Evolutionary conservation across 371 early-diverging fungal species (phyloP).

Genomic region (Entomophthora muscae): DNA sequence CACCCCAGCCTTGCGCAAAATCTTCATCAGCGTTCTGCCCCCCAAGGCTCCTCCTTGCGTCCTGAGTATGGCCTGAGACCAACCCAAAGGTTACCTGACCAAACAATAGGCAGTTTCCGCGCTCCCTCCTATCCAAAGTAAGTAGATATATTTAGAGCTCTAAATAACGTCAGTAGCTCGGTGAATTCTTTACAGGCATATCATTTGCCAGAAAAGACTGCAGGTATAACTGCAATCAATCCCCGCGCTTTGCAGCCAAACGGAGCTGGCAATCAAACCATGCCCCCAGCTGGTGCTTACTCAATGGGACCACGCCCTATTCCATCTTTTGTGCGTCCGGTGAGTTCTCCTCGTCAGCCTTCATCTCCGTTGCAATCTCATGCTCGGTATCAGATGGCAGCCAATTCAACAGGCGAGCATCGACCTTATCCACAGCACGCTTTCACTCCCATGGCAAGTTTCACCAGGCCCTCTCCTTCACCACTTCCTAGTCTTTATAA

Average conservation of each 20-base stretch:
- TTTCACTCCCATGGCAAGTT: no score
- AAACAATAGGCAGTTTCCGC: background rate
- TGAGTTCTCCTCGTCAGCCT: background rate
- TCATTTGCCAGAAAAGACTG: background rate
- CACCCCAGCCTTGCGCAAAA: background rate
- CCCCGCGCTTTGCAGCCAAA: background rate
- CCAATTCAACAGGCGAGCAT: no score
- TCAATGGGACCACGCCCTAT: background rate
- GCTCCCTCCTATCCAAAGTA: background rate
- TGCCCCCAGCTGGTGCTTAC: background rate
- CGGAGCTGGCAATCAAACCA: background rate
- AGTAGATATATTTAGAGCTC: background rate
- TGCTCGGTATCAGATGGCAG: no score
- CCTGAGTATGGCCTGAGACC: background rate
- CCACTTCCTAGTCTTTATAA: background rate
- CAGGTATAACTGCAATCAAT: background rate
- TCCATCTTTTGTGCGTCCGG: background rate
- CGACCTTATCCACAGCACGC: no score
- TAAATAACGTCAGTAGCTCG: background rate
- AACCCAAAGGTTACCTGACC: background rate
- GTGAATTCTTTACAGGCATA: background rate
- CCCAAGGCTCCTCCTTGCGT: background rate
- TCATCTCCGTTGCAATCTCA: background rate
- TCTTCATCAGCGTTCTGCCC: background rate
- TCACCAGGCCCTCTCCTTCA: background rate